Conservation (phyloP, 805 yeast species). For the Suhomyces kilbournensis region DNA sequence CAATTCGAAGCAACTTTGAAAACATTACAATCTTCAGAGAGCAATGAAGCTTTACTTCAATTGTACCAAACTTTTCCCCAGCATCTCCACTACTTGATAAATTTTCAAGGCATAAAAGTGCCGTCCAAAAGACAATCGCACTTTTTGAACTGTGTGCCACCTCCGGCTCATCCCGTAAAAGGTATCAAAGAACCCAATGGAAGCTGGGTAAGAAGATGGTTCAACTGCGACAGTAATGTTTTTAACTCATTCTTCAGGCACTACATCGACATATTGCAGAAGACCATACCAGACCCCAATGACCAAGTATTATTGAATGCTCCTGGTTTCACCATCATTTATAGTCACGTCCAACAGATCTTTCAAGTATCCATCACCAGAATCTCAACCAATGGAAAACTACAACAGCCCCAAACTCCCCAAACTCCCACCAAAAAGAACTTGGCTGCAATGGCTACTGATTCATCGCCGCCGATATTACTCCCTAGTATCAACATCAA, state of each 20-base stretch:
- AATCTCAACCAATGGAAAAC: constrained; percentile 7
- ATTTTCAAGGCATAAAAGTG: constrained; percentile 31
- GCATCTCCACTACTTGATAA: constrained; percentile 27
- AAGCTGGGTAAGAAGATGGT: constrained; percentile 63
- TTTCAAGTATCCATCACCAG: constrained; percentile 28
- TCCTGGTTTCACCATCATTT: constrained; percentile 47
- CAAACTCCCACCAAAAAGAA: constrained; percentile 4
- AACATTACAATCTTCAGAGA: background rate
- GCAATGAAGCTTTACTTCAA: background rate
- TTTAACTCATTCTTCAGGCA: constrained; percentile 63
- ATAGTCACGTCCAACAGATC: constrained; percentile 47
- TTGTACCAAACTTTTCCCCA: constrained; percentile 23
- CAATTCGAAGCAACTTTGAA: constrained; percentile 29
- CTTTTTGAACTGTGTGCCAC: constrained; percentile 34
- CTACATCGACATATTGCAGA: constrained; percentile 36
- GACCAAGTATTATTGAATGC: constrained; percentile 15
- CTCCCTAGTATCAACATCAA: constrained; percentile 13
- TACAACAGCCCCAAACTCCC: constrained; percentile 7
- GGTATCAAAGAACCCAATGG: constrained; percentile 60
- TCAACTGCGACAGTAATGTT: constrained; percentile 52
- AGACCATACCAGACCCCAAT: constrained; percentile 1
- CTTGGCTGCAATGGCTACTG: constrained; percentile 4
- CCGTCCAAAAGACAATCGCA: constrained; percentile 19
- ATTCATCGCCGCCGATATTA: constrained; percentile 7
- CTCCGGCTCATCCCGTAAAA: constrained; percentile 41